Base-by-base conservation (phyloP, 495 filamentous ascomycete species). In the Thermothielavioides terrestris region DNA sequence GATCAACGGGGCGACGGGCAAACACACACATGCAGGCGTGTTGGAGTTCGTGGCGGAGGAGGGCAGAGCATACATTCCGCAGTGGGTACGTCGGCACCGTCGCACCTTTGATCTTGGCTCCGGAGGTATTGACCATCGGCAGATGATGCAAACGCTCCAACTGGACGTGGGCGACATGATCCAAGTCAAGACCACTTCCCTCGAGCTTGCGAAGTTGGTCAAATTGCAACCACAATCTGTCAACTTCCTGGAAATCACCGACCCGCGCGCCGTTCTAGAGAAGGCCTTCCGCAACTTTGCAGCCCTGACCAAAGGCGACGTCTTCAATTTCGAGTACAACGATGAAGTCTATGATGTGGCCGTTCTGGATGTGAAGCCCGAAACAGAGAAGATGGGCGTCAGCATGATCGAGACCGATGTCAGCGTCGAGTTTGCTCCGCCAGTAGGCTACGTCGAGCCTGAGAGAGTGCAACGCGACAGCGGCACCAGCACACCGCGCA, bases 1-100 rank as follows among this genome's bases (percentile, higher is more conserved):
- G 26, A 81, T 83, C 49, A 97, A 97, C 65, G 89, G 90, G 4
- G 77, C 82, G 17, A 83, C 81, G 61, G 81, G 82, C 14, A 82
- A 73, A 55, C 80, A 81, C 63, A 88, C 89, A 20, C 94, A 98
- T 69, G 89, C 86, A 6, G 92, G 92, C 70, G 94, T 97, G 40
- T 68, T 98, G 53, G 92, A 98, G 63, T 98, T 98, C 62, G 89
- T 95, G 48, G 92, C 92, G 9, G 92, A 97, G 64, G 92, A 98
- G 66, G 92, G 92, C 25, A 86, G 92, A 62, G 88, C 94, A 6
- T 98, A 98, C 70, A 70, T 98, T 47, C 92, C 92, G 38, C 85
- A 86, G 60, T 98, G 92, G 92, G 89, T 94, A 72, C 57, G 82
- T 63, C 25, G 15, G 21, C 28, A 8, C 28, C 9, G 20, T 38